Evolutionary conservation across 1,139 yeast species (phyloP).

Genomic region (Yamadazyma dendronema): DNA sequence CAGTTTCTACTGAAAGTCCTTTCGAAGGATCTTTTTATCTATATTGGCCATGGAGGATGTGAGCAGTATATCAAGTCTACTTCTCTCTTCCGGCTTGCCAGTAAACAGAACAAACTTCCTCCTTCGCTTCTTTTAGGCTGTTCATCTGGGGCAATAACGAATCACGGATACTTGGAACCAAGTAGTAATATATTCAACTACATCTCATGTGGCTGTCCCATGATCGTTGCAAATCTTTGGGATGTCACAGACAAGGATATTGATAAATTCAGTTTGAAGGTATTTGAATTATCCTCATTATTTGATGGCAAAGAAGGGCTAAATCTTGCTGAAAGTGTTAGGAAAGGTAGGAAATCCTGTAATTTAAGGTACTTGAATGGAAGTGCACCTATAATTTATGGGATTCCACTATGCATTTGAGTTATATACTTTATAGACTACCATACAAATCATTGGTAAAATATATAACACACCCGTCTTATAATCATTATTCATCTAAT

Average conservation of each 20-base stretch:
- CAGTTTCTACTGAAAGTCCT: conserved; percentile 36
- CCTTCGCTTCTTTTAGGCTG: conserved; percentile 87
- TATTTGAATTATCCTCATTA: conserved; percentile 65
- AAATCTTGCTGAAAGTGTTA: conserved; percentile 17
- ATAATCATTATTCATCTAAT: too few relatives aligned
- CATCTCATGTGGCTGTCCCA: conserved; percentile 76
- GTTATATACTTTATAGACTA: background rate
- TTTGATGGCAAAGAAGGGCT: conserved; percentile 15
- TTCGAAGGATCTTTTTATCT: conserved; percentile 58
- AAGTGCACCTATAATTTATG: conserved; percentile 33
- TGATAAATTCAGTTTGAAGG: conserved; percentile 65
- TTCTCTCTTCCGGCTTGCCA: conserved; percentile 23
- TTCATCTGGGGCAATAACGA: conserved; percentile 72
- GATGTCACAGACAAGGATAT: conserved; percentile 96
- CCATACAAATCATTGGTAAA: too few relatives aligned
- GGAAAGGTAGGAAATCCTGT: conserved; percentile 60
- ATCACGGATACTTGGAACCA: conserved; percentile 64
- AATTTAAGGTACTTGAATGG: conserved; percentile 44
- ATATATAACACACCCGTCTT: too few relatives aligned
- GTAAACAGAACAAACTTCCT: conserved; percentile 39
- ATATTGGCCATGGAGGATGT: conserved; percentile 95
- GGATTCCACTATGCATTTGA: conserved; percentile 19
- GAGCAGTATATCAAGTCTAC: conserved; percentile 65
- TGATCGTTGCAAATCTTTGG: conserved; percentile 87
- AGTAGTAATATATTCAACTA: conserved; percentile 77